Conservation (phyloP, 495 filamentous ascomycete genomes). For the Penicillium odoratum region DNA sequence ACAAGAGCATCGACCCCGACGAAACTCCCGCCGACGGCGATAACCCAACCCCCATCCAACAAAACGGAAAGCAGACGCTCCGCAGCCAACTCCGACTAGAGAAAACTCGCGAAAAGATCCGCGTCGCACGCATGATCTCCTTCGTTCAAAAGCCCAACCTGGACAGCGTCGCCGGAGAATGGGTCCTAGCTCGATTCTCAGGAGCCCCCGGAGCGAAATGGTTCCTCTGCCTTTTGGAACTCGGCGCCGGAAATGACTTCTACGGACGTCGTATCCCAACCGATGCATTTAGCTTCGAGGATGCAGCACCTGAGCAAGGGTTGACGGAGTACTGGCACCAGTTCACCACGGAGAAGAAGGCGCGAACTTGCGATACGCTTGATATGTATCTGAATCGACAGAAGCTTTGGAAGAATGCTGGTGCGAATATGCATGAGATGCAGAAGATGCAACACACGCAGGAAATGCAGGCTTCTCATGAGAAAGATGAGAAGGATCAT, state of each 20-base stretch:
- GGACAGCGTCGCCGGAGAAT: constrained; percentile 43
- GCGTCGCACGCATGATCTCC: constrained; percentile 38
- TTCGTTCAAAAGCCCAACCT: constrained; percentile 43
- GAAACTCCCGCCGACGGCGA: background rate
- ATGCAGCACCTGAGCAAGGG: constrained; percentile 19
- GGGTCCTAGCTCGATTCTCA: constrained; percentile 49
- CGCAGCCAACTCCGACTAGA: background rate
- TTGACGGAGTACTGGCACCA: constrained; percentile 22
- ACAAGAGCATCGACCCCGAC: background rate
- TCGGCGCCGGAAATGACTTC: constrained; percentile 17
- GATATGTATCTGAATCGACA: constrained; percentile 12
- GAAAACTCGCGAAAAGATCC: constrained; percentile 24
- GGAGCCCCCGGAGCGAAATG: constrained; percentile 41
- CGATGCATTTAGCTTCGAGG: constrained; percentile 19
- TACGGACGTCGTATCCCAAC: constrained; percentile 7
- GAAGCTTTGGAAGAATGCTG: constrained; percentile 3
- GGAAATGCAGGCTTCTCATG: background rate
- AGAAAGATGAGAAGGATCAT: background rate
- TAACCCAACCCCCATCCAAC: background rate
- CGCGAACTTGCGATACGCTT: constrained; percentile 13
- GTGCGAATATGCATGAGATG: background rate
- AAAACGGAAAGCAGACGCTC: background rate
- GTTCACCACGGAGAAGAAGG: constrained; percentile 17
- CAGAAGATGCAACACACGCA: background rate
- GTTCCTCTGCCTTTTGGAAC: constrained; percentile 49